Base-by-base conservation (phyloP, 441 rosid genomes). In the Pelargonium cotyledonis region DNA sequence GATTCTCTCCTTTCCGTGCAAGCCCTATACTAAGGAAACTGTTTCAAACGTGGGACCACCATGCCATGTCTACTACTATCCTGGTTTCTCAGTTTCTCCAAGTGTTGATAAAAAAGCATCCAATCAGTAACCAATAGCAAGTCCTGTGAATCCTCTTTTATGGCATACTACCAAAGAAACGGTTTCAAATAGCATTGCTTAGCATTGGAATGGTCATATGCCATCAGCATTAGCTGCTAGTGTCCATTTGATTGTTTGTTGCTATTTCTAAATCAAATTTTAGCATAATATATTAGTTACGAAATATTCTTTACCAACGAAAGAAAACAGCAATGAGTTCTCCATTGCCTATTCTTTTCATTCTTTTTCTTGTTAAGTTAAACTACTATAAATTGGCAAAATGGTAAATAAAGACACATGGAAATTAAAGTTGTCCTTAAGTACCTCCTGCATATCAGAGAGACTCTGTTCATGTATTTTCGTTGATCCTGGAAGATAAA, bases 371-470 rank as follows among this genome's bases (percentile, higher is more conserved):
- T 14, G 29, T 35, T 29, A 62, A 26, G 41, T 62, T 26, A 6
- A 49, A 49, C 62, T 57, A 31, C 26, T 62, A 31, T 31, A 21
- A 9, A 23, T 26, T 11, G 5, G 40, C 16, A 62, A 19, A 26
- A 19, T 18, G 31, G 31, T 18, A 60, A 8, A 18, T 11, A 60
- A 60, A 60, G 63, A n/a, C 31, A 18, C 14, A 7, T 26, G n/a
- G 65, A 8, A 19, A 62, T 62, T 16, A 21, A 51, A 53, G 19
- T 57, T 16, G 29, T 29, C 44, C 15, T 4, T 18, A 12, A 35
- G 3, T 81, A 88, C 99, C 91, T 92, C 97, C 79, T 95, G 98
- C 97, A 95, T 89, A 74, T 95, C 94, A n/a, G 88, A 82, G 65
- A 95, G 88, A 80, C 99, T 91, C 81, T 89, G 97, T 74, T 91